A percentile compares a stretch with the other conserved stretches of the same genome.
phyloP scores from a whole-genome alignment of 2,329 filamentous ascomycete genomes.

The Paraphoma chrysanthemicola region DNA sequence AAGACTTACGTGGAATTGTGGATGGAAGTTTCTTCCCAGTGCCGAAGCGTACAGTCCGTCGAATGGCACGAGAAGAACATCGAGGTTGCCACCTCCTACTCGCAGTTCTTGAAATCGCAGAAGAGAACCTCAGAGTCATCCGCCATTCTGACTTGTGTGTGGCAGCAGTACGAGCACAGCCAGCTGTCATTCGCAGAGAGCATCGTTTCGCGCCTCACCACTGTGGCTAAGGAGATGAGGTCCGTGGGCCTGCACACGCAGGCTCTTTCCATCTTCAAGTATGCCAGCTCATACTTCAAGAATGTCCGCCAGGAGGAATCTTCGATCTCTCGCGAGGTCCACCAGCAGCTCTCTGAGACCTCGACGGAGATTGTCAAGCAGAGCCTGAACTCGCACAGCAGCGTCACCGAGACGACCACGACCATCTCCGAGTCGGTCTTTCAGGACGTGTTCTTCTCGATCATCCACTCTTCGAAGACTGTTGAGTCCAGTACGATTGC shows the following conservation, averaged over 20 bases:
- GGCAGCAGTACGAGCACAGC: slow-evolving; percentile 58
- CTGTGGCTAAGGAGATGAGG: slow-evolving; percentile 56
- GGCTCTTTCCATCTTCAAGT: slow-evolving; percentile 58
- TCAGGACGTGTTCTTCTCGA: slow-evolving; percentile 53
- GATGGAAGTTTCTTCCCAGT: slow-evolving; percentile 58
- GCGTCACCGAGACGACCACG: slow-evolving; percentile 45
- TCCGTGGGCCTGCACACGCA: slow-evolving; percentile 52
- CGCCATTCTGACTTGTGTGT: slow-evolving; percentile 55
- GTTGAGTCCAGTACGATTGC: slow-evolving; percentile 52
- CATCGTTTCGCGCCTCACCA: slow-evolving; percentile 41
- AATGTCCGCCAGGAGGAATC: slow-evolving; percentile 45
- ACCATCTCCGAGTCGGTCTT: slow-evolving; percentile 52
- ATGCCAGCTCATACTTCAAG: slow-evolving; percentile 44
- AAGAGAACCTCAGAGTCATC: slow-evolving; percentile 55
- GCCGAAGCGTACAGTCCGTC: slow-evolving; percentile 50
- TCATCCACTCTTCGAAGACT: slow-evolving; percentile 48
- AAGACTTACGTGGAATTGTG: slow-evolving; percentile 59
- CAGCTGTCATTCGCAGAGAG: slow-evolving; percentile 50
- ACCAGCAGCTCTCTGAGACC: slow-evolving; percentile 48
- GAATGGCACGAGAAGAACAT: slow-evolving; percentile 59
- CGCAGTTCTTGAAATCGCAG: slow-evolving; percentile 55
- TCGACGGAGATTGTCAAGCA: slow-evolving; percentile 54
- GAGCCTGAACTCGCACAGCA: slow-evolving; percentile 34
- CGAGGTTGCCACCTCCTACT: slow-evolving; percentile 55
- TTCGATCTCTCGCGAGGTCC: slow-evolving; percentile 51